Percentiles rank a stretch among this genome's conserved stretches.
These are phyloP conservation scores for Gossypium trilobum DNA, from an alignment of 441 rosid species.

Conservation along the genomic window DNA sequence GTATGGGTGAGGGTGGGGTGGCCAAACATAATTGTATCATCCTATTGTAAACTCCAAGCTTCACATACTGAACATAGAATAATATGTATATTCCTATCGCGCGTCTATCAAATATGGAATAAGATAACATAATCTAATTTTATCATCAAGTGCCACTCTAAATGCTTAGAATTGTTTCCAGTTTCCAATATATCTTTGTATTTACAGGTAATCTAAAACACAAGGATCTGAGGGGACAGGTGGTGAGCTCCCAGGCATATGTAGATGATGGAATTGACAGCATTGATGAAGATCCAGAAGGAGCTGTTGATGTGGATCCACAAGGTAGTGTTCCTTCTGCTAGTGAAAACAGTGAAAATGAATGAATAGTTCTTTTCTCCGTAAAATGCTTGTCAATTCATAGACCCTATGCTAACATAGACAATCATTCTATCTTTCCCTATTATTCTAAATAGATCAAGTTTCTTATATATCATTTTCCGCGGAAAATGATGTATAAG, in stretches of 20 bases:
- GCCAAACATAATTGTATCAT: too few species aligned
- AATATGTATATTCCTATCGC: too few species aligned
- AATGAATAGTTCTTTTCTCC: slow-evolving; percentile 8
- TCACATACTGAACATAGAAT: too few species aligned
- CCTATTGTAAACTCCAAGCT: too few species aligned
- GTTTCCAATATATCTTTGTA: slow-evolving; percentile 3
- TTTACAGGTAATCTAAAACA: slow-evolving; percentile 70
- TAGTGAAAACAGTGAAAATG: slow-evolving; percentile 20
- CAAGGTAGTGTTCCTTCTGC: slow-evolving; percentile 11
- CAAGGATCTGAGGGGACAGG: slow-evolving; percentile 66
- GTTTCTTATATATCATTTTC: not conserved
- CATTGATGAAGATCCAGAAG: slow-evolving; percentile 33
- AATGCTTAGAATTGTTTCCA: not conserved
- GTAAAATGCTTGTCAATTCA: not conserved
- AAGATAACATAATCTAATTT: not conserved
- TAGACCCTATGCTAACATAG: not conserved
- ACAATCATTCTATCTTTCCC: not conserved
- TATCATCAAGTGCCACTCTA: not conserved
- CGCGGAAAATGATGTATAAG: not conserved
- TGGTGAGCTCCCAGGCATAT: slow-evolving; percentile 77
- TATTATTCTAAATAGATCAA: not conserved
- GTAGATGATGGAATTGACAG: slow-evolving; percentile 30
- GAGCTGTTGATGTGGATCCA: slow-evolving; percentile 23
- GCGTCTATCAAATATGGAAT: too few species aligned
- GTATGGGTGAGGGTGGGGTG: too few species aligned